These are phyloP conservation scores for Rhizophora apiculata DNA, from an alignment of 345 rosid species.

Conservation along the genomic window DNA sequence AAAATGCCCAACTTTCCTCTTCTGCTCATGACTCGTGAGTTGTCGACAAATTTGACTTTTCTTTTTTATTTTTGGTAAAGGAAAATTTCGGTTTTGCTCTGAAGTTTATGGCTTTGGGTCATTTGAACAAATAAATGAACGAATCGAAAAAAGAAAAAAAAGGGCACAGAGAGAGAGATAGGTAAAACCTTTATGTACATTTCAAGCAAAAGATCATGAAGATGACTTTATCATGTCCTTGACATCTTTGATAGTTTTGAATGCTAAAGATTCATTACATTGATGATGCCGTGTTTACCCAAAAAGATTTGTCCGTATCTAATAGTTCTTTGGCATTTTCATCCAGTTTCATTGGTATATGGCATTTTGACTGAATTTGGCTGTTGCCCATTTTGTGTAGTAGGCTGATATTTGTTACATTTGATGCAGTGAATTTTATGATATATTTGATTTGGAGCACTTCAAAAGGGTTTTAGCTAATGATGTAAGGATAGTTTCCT, in stretches of 20 bases:
- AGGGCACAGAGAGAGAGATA: not conserved
- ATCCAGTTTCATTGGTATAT: not conserved
- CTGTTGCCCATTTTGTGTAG: not conserved
- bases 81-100: no score
- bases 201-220: no score
- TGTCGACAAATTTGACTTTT: no score
- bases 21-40: not conserved
- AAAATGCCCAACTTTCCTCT: not conserved
- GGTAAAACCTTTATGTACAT: no score
- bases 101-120: not conserved
- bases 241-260: not conserved
- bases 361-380: constrained; percentile 4
- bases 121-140: not conserved
- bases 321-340: not conserved
- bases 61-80: no score
- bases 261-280: not conserved
- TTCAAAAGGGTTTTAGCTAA: constrained; percentile 73
- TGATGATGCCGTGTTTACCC: not conserved
- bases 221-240: no score
- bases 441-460: constrained; percentile 86
- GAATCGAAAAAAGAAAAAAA: no score
- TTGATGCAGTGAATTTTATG: constrained; percentile 81
- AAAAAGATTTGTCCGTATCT: not conserved
- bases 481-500: constrained; percentile 78
- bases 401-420: not conserved